These are phyloP conservation scores for Smallanthus sonchifolius DNA, from an alignment of 129 eudicot species.

Conservation along the genomic window DNA sequence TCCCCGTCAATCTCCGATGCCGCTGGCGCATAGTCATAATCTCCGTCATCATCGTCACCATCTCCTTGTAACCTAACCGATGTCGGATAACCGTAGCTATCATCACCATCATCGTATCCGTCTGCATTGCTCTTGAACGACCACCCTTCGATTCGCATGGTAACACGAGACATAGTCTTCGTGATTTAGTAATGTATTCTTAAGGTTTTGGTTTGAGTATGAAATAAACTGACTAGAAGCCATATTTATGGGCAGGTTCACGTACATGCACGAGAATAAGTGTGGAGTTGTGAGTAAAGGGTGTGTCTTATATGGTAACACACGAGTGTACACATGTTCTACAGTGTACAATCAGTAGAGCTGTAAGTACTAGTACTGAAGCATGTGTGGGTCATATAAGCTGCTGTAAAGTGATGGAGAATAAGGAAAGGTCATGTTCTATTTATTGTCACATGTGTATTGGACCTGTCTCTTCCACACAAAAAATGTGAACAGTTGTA, in stretches of 20 bases:
- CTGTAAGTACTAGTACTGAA: neutral
- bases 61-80: slow-evolving; percentile 16
- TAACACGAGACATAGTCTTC: slow-evolving; percentile 20
- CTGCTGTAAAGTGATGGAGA: neutral
- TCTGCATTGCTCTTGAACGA: slow-evolving; percentile 20
- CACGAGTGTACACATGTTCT: slow-evolving; percentile 2
- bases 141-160: slow-evolving; percentile 1
- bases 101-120: neutral
- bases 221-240: neutral
- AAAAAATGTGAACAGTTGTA: neutral
- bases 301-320: slow-evolving; percentile 6
- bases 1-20: slow-evolving; percentile 6
- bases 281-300: slow-evolving; percentile 16
- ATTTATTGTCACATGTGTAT: neutral
- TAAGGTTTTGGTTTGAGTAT: neutral
- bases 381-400: slow-evolving; percentile 10
- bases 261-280: slow-evolving; percentile 21
- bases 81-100: slow-evolving; percentile 1
- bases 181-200: neutral
- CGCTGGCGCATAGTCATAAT: slow-evolving; percentile 1
- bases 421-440: neutral
- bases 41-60: slow-evolving; percentile 22
- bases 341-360: neutral
- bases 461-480: neutral
- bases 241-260: slow-evolving; percentile 23